phyloP scores from a whole-genome alignment of 1,284 basidiomycete genomes.

The Cryptococcus sp. region DNA sequence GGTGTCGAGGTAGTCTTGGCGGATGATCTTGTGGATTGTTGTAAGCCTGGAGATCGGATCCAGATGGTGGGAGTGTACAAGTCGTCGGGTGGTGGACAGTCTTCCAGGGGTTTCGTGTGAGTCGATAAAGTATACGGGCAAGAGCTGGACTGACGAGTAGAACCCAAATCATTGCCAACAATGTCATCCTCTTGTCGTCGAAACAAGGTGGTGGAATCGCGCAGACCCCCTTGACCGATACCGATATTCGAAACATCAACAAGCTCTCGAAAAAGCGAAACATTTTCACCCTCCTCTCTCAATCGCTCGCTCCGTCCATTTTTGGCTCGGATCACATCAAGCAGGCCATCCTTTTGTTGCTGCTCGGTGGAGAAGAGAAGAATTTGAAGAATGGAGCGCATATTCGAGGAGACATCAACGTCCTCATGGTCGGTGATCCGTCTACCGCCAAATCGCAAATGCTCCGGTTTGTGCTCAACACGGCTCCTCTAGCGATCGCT shows the following conservation, averaged over 20 bases:
- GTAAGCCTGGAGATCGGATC: slow-evolving; percentile 96
- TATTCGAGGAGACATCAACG: slow-evolving; percentile 98
- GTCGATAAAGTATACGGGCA: slow-evolving; percentile 45
- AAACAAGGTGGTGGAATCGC: slow-evolving; percentile 95
- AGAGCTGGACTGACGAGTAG: slow-evolving; percentile 47
- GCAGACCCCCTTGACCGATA: slow-evolving; percentile 85
- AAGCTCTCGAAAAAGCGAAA: slow-evolving; percentile 78
- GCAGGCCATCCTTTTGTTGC: slow-evolving; percentile 80
- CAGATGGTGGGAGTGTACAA: slow-evolving; percentile 95
- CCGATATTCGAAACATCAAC: slow-evolving; percentile 94
- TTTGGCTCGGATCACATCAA: slow-evolving; percentile 97
- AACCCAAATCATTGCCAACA: slow-evolving; percentile 91
- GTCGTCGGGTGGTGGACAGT: slow-evolving; percentile 76
- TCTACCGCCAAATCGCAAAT: slow-evolving; percentile 97
- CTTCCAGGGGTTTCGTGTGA: slow-evolving; percentile 86
- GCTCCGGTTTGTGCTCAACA: slow-evolving; percentile 91
- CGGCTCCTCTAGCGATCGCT: slow-evolving; percentile 93
- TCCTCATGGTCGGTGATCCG: slow-evolving; percentile 99
- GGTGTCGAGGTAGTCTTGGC: slow-evolving; percentile 94
- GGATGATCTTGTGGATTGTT: slow-evolving; percentile 93
- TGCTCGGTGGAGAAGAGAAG: slow-evolving; percentile 96
- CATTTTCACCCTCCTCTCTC: slow-evolving; percentile 82
- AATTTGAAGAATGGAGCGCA: slow-evolving; percentile 96
- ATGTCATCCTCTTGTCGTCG: slow-evolving; percentile 91
- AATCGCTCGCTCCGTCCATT: slow-evolving; percentile 95